Base-by-base conservation (phyloP, 148 eudicot species). In the Cornus kousa region DNA sequence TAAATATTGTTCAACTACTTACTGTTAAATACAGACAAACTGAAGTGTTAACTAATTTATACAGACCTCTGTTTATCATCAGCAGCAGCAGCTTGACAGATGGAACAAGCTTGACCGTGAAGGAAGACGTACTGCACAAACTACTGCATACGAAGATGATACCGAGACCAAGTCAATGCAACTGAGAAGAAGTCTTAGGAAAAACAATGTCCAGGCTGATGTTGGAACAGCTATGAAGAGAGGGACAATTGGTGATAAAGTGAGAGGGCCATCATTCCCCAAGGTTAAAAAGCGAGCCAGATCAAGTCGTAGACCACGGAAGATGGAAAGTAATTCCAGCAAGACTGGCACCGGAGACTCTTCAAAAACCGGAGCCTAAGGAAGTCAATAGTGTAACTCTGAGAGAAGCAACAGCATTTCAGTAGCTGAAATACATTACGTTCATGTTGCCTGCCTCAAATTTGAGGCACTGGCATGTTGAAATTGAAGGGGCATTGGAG, bases 211-310 rank as follows among this genome's bases (percentile, higher is more conserved):
- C 62, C 68, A 8, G 67, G 5, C 43, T n/a, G 73, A 71, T 71
- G 72, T 46, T 16, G 79, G 72, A 40, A 20, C 82, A 28, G 43
- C 72, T 1, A 23, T 68, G 22, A 80, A 82, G 33, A 80, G 77
- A 7, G 84, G 70, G 70, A 73, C 79, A 20, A 88, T 86, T 57
- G 78, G 85, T 40, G 78, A 77, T 5, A 80, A 80, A 82, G 83
- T 86, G 20, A 76, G 86, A 82, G 83, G 79, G 72, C 87, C 89
- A 33, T 67, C 84, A 62, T 78, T 78, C 53, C n/a, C 32, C 19
- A 71, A 40, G 55, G 55, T 8, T 43, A 13, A 23, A 40, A 71
- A 71, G 73, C 48, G 73, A 39, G 28, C 55, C 14, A 71, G 73
- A 71, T 39, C 73, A 19, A 71, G 32, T 17, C 46, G 28, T 28